Evolutionary conservation across 2,329 filamentous ascomycete species (phyloP).

Genomic region (Simplicillium aogashimaense): DNA sequence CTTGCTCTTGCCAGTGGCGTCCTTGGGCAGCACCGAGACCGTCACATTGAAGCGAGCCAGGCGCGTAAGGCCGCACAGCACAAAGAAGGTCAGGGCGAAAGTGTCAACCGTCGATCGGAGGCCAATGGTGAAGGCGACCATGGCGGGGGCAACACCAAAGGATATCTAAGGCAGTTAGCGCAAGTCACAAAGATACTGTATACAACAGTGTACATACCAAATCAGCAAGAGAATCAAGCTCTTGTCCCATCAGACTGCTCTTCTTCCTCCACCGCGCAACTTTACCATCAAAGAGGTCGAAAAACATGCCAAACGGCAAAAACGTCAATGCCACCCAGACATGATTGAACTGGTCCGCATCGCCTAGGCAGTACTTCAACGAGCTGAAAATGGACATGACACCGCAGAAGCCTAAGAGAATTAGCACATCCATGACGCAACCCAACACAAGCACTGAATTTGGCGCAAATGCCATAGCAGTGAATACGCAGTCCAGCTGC

Average conservation of each 20-base stretch:
- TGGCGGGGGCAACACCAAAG: constrained; percentile 84
- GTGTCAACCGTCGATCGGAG: constrained; percentile 79
- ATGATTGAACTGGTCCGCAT: constrained; percentile 53
- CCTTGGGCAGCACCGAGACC: constrained; percentile 79
- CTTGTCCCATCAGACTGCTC: constrained; percentile 95
- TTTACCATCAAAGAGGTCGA: constrained; percentile 96
- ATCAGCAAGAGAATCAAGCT: constrained; percentile 91
- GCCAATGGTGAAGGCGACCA: constrained; percentile 80
- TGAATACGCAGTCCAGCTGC: too few species aligned
- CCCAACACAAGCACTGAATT: not conserved
- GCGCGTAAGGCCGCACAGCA: constrained; percentile 86
- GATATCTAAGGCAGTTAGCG: constrained; percentile 56
- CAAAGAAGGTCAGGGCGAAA: constrained; percentile 72
- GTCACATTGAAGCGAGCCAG: constrained; percentile 98
- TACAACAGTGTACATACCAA: constrained; percentile 48
- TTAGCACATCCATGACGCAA: constrained; percentile 2
- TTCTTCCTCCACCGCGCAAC: constrained; percentile 95
- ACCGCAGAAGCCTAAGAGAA: constrained; percentile 58
- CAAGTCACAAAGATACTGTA: too few species aligned
- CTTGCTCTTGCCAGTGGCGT: constrained; percentile 78
- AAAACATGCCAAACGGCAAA: constrained; percentile 89
- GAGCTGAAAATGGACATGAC: constrained; percentile 95
- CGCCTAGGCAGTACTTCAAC: constrained; percentile 80
- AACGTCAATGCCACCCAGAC: constrained; percentile 77
- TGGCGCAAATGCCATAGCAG: too few species aligned